Conservation (phyloP, 2,329 filamentous ascomycete species). For the Onygenales sp. region DNA sequence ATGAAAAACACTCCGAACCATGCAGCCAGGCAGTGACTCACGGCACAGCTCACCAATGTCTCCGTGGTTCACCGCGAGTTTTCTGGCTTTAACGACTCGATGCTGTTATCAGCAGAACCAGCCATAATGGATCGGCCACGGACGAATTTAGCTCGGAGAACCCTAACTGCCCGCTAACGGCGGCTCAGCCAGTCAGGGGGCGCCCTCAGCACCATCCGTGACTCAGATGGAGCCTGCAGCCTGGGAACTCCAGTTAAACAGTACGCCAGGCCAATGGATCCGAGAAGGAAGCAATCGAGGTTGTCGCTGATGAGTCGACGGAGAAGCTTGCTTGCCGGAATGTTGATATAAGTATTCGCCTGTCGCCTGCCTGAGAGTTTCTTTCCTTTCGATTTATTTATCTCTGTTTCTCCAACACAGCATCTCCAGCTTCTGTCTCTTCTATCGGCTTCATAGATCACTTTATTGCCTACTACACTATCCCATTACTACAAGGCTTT, state of each 20-base stretch:
- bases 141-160: not conserved
- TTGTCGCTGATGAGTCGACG: not conserved
- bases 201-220: not conserved
- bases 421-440: no score
- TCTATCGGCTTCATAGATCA: no score
- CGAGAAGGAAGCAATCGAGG: not conserved
- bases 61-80: no score
- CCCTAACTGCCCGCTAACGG: not conserved
- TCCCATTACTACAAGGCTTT: no score
- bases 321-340: not conserved
- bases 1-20: no score
- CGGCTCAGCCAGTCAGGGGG: not conserved
- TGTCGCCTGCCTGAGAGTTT: not conserved
- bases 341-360: not conserved
- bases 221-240: conserved; percentile 1
- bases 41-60: no score
- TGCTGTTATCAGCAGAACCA: no score
- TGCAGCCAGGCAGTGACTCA: no score
- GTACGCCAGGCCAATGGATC: not conserved
- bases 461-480: no score
- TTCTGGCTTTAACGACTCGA: no score
- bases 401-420: no score
- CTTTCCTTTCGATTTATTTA: not conserved
- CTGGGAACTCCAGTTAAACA: not conserved
- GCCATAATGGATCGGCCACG: not conserved